A percentile compares a stretch with the other conserved stretches of the same genome.
Conservation (phyloP, 345 rosid genomes). For the Kernera saxatilis region DNA sequence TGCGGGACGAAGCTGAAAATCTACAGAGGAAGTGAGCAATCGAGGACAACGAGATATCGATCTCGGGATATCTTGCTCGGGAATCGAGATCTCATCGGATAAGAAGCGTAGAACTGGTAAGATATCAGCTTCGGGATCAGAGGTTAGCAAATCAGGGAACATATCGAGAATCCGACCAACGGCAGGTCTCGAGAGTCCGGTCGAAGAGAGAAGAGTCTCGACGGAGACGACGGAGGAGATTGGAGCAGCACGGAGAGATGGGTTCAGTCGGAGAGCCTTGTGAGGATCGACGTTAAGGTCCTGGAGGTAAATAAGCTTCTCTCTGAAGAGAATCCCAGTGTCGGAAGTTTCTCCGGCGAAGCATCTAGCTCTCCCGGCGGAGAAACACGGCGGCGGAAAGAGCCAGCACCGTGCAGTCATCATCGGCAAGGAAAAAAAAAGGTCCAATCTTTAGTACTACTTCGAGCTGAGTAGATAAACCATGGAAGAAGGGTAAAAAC, state of each 20-base stretch:
- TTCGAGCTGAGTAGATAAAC: constrained; percentile 1
- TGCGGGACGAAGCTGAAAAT: constrained; percentile 55
- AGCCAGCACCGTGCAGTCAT: constrained; percentile 12
- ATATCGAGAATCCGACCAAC: constrained; percentile 77
- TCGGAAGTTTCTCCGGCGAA: constrained; percentile 34
- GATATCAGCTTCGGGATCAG: constrained; percentile 47
- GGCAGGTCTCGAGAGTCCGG: constrained; percentile 58
- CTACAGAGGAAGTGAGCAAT: constrained; percentile 45
- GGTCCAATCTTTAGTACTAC: neutral
- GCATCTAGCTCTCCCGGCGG: constrained; percentile 13
- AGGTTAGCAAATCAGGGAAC: constrained; percentile 65
- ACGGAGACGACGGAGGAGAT: constrained; percentile 65
- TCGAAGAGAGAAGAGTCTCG: constrained; percentile 49
- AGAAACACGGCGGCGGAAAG: constrained; percentile 18
- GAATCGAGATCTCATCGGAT: constrained; percentile 47
- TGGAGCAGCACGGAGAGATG: constrained; percentile 66
- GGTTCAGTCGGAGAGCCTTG: constrained; percentile 66
- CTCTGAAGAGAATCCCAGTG: constrained; percentile 62
- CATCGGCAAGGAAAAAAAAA: neutral
- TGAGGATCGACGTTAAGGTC: constrained; percentile 57
- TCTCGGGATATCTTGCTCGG: constrained; percentile 42
- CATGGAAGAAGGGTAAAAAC: neutral
- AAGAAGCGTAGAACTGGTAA: constrained; percentile 63
- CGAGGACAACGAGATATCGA: constrained; percentile 70
- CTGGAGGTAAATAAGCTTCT: constrained; percentile 63